Base-by-base conservation (phyloP, 106 monocot genomes). In the Dendrobium chrysotoxum region DNA sequence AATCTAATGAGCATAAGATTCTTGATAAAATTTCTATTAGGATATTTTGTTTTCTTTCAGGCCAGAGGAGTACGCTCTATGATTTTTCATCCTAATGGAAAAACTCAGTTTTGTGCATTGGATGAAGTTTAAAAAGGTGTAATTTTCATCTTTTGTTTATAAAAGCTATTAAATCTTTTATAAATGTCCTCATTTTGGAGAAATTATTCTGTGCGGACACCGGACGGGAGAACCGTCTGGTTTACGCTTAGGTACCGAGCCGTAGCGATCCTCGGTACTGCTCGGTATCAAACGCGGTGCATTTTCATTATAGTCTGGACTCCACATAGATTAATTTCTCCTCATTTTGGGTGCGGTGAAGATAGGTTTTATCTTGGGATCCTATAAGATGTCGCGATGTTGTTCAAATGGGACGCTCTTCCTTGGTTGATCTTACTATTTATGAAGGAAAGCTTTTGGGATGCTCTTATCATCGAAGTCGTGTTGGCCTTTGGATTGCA, bases 61-160 rank as follows among this genome's bases (percentile, higher is more conserved):
- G 84, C 79, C 75, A 85, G 86, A 76, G 93, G 93, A 18, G 88
- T 93, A 74, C 84, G 88, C 26, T 92, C 96, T 35, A 86, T 89
- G 86, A 80, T 86, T 79, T 96, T 96, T 90, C 93, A 96, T 71
- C 96, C 93, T 64, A 93, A 96, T 92, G 96, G 96, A 75, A 92
- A 85, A 85, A 90, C 93, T 28, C 81, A 94, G 21, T 92, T 96
- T 40, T 96, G 96, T 82, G 96, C 90, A 72, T 84, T 89, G 78
- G 93, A 96, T 83, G 83, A 82, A 67, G 79, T 79, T 75, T 81
- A n/a, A 94, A 79, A 96, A 96, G 90, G 96, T 93, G 53, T 4
- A 39, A 68, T n/a, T 26, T 68, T 68, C 11, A 61, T 40, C 75
- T 17, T 41, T n/a, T 65, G 72, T 21, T 78, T 30, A 30, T 54